Percentiles rank a stretch among this genome's conserved stretches.
These are phyloP conservation scores for Vicia villosa DNA, from an alignment of 306 rosid genomes.

Conservation along the genomic window DNA sequence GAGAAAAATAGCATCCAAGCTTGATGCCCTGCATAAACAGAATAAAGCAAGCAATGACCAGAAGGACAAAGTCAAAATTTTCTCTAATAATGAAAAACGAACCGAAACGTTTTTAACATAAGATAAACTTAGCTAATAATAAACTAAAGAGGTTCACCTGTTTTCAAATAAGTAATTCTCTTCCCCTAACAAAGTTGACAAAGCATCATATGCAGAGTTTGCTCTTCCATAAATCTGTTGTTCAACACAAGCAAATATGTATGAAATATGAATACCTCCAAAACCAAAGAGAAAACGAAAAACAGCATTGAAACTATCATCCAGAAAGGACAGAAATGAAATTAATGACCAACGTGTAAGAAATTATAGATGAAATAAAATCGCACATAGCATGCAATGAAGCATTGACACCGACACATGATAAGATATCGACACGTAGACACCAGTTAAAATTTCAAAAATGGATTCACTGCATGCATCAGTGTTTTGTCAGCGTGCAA, in stretches of 20 bases:
- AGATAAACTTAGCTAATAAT: background rate
- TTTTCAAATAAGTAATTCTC: constrained; percentile 64
- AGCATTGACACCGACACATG: background rate
- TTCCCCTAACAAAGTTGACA: constrained; percentile 76
- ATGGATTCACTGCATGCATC: too few relatives aligned
- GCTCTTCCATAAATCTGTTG: constrained; percentile 80
- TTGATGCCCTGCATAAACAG: constrained; percentile 72
- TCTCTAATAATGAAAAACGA: constrained; percentile 16
- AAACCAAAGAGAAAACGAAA: constrained; percentile 33
- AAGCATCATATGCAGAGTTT: constrained; percentile 69
- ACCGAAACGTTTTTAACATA: constrained; percentile 7
- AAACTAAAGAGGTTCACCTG: constrained; percentile 58
- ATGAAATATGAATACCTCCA: constrained; percentile 25
- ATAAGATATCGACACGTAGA: background rate
- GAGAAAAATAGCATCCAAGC: constrained; percentile 88
- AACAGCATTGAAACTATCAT: background rate
- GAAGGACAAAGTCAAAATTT: constrained; percentile 3
- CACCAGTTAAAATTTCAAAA: too few relatives aligned
- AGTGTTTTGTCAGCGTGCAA: too few relatives aligned
- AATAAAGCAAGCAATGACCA: constrained; percentile 33
- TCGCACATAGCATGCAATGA: background rate
- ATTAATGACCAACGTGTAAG: background rate
- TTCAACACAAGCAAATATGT: constrained; percentile 33
- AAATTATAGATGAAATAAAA: constrained; percentile 6
- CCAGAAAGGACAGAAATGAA: background rate